Evolutionary conservation across 805 yeast species (phyloP), one percentile per base, ranked within the genome.

Genomic region (Cyberlindnera euphorbiae): DNA sequence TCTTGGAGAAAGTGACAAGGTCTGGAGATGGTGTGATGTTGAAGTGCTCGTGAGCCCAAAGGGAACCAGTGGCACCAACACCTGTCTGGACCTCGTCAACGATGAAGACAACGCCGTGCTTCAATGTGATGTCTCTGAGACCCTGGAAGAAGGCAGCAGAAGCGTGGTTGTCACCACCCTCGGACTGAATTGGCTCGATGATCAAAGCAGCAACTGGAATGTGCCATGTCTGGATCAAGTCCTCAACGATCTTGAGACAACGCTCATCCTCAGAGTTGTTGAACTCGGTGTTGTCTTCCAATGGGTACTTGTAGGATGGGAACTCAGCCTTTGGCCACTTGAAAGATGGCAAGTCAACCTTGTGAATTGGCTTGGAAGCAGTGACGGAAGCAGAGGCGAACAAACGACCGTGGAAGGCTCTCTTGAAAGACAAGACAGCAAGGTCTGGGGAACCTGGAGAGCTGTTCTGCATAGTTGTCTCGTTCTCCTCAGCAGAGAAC

Each of bases 241-340:
- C 68, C 56, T 87, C 96, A 41, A 88, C 87, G 47, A 76, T 77
- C 32, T 66, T 73, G 46, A 89, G 71, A 60, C 96, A 85, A 56
- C 93, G 73, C 43, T 70, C 77, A 64, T 89, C 97, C 66, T 88
- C 96, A 33, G 68, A 60, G 32, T 67, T 65, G 73, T 89, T 89
- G 48, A 65, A 77, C 32, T 68, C 77, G 28, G 56, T 76, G 58
- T 77, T 56, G 34, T 75, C 71, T 38, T 77, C 89, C 55, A 88
- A 72, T 41, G 97, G 97, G 62, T 87, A 89, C 62, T 79, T 67
- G 63, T 86, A 79, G 34, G 73, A 52, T 46, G 97, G 97, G 69
- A 80, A 89, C 45, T 86, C 87, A 38, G 96, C 96, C 61, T 84
- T 88, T 57, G 97, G 97, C 97, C 97, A 89, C 56, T 85, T 77